phyloP scores from a whole-genome alignment of 495 filamentous ascomycete genomes.

The Xylaria sp. region DNA sequence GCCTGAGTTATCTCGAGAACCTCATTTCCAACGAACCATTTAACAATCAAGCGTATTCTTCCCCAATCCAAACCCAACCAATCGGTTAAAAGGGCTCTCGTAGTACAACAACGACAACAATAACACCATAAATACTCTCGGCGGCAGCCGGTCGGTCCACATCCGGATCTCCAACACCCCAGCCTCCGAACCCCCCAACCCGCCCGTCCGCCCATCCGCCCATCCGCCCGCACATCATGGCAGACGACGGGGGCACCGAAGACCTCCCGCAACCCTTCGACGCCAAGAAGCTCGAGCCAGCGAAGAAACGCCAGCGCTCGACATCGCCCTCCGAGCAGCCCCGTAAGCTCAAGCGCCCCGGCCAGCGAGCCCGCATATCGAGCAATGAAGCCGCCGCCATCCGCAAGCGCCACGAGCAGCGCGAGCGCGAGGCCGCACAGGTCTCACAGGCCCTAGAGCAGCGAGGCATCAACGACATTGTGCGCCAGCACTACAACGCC shows the following conservation, averaged over 20 bases:
- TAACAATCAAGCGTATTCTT: background rate
- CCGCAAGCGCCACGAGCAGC: conserved; percentile 68
- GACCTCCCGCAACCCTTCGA: conserved; percentile 59
- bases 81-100: background rate
- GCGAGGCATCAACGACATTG: conserved; percentile 79
- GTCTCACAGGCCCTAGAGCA: conserved; percentile 40
- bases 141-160: background rate
- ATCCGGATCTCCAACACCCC: too few relatives aligned
- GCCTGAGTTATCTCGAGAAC: background rate
- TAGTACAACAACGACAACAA: too few relatives aligned
- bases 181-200: too few relatives aligned
- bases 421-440: conserved; percentile 65
- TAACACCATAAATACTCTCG: background rate
- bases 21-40: background rate
- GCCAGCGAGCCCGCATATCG: conserved; percentile 77
- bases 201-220: too few relatives aligned
- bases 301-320: conserved; percentile 57
- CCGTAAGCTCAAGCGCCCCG: conserved; percentile 85
- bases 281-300: conserved; percentile 60
- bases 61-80: background rate
- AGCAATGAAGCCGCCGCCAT: conserved; percentile 73
- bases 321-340: conserved; percentile 53
- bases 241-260: conserved; percentile 36
- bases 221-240: conserved; percentile 30
- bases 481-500: conserved; percentile 93